Conservation (phyloP, 73 alveolate species). For the Symbiodinium pilosum region DNA sequence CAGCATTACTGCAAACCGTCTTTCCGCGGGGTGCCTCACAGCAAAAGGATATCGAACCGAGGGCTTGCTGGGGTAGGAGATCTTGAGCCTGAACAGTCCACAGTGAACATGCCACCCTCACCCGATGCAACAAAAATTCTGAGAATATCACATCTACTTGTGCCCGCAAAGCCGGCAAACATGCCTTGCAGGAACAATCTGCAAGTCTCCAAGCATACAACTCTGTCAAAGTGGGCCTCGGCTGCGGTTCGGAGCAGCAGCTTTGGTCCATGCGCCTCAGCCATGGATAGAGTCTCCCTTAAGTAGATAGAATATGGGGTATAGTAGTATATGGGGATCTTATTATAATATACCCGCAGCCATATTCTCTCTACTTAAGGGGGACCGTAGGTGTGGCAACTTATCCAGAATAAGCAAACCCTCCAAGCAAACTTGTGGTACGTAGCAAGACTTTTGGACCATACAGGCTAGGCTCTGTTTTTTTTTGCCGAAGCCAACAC, state of each 20-base stretch:
- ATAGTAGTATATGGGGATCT: too few relatives aligned
- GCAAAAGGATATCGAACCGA: conserved; percentile 55
- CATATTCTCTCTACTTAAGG: too few relatives aligned
- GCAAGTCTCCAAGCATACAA: neutral
- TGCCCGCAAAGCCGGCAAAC: conserved; percentile 76
- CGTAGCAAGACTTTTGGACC: too few relatives aligned
- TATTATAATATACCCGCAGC: too few relatives aligned
- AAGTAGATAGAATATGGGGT: too few relatives aligned
- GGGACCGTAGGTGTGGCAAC: too few relatives aligned
- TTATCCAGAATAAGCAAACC: neutral
- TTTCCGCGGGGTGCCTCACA: conserved; percentile 17
- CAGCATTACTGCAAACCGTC: neutral
- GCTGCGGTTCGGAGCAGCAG: conserved; percentile 87
- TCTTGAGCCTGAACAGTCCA: conserved; percentile 35
- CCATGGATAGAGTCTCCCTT: too few relatives aligned
- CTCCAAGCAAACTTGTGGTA: neutral
- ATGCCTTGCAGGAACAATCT: neutral
- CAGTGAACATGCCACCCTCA: neutral
- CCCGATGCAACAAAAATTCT: neutral
- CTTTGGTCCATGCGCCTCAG: conserved; percentile 11
- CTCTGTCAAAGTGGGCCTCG: neutral
- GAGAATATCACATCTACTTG: conserved; percentile 24
- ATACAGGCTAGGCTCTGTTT: too few relatives aligned
- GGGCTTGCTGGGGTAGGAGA: conserved; percentile 74
- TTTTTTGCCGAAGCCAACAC: too few relatives aligned